Base-by-base conservation (phyloP, 2,329 filamentous ascomycete species). In the Grosmannia clavigera region DNA sequence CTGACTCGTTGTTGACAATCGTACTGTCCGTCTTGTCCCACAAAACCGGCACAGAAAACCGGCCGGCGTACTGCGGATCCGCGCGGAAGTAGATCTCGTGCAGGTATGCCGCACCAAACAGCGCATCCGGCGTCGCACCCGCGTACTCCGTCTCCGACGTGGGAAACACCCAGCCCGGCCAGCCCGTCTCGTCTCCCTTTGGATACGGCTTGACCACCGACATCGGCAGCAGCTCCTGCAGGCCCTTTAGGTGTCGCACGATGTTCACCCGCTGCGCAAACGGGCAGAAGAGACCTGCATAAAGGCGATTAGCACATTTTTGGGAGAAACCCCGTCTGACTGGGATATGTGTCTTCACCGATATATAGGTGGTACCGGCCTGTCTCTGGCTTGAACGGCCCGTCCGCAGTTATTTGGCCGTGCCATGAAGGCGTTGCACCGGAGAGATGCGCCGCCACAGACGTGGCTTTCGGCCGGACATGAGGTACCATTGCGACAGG, bases 191-290 rank as follows among this genome's bases (percentile, higher is more conserved):
- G 64, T 84, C 78, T 57, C 82, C 83, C 67, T 87, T 88, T 0
- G 85, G 85, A 63, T 87, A 87, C 0, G 84, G 79, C 64, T 80
- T 81, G 1, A 87, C 82, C 4, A 86, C 73, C 1, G 80, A 82
- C 25, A 84, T 66, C 6, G 78, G 74, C 52, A 86, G 78, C 43
- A 80, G 72, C 12, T 76, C 69, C 40, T 78, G 73, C 2, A 86
- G 75, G 40, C 80, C 79, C 66, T 84, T 83, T 56, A 86, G 72
- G 56, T 82, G 75, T 5, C 81, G 75, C 10, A 82, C 73, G 12
- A 86, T 70, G 64, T 83, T 83, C 19, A 70, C 78, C 12, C 83
- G 77, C 66, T 86, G 83, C 2, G 83, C 82, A 64, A 85, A 86
- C 2, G 83, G 83, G 65, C 83, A 86, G 71, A 86, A 86, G 33